Conservation (phyloP, 192 early-diverging fungal species). For the Linnemannia zychae region DNA sequence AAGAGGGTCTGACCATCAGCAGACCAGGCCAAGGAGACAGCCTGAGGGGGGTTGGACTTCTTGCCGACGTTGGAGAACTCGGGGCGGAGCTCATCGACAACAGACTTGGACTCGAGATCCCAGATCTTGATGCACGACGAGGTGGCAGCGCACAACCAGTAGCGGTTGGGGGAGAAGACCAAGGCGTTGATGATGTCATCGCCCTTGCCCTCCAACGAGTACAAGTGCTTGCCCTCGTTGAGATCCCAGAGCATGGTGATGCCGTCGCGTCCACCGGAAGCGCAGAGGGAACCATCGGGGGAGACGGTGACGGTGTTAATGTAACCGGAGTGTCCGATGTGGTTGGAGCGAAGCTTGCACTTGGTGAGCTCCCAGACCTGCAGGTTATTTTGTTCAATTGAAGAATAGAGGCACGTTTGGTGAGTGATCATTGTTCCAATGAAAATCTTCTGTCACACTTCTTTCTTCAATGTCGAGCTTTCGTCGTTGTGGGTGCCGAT, state of each 20-base stretch:
- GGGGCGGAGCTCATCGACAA: constrained; percentile 93
- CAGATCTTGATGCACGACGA: constrained; percentile 98
- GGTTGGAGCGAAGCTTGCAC: constrained; percentile 99
- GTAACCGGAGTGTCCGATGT: constrained; percentile 98
- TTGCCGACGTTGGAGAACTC: constrained; percentile 79
- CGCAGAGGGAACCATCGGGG: constrained; percentile 99
- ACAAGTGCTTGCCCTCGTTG: constrained; percentile 99
- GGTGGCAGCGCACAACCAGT: constrained; percentile 99
- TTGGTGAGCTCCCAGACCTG: constrained; percentile 99
- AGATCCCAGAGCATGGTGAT: constrained; percentile 99
- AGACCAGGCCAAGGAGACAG: constrained; percentile 98
- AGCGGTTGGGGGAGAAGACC: constrained; percentile 99
- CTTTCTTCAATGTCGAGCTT: neutral
- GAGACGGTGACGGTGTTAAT: constrained; percentile 99
- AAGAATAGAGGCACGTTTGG: neutral
- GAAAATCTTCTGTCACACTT: neutral
- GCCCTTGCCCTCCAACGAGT: constrained; percentile 93
- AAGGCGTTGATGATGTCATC: constrained; percentile 97
- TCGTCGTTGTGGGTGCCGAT: neutral
- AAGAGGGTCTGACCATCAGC: constrained; percentile 98
- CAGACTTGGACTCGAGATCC: constrained; percentile 98
- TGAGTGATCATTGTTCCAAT: neutral
- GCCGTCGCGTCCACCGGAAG: constrained; percentile 99
- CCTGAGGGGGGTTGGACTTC: constrained; percentile 85
- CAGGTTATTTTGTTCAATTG: neutral